Base-by-base conservation (phyloP, 179 eudicot genomes). In the Drosera spatulata region DNA sequence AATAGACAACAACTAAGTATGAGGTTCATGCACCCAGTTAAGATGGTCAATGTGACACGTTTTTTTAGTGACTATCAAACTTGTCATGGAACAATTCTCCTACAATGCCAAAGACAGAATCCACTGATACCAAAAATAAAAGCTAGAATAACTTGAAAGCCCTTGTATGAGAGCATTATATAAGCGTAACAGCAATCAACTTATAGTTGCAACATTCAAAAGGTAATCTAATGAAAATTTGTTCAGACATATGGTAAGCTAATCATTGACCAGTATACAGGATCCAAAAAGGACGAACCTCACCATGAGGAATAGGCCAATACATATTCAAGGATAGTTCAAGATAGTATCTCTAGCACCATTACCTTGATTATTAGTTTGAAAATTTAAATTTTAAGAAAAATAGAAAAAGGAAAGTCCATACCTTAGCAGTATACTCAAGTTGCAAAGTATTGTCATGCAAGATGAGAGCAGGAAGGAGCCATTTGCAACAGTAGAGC, bases 401-500 rank as follows among this genome's bases (percentile, higher is more conserved):
- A 62, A 14, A 47, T 15, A 37, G 7, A 10, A 5, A 8, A 55
- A 11, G 53, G 38, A 39, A 37, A 60, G 2, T 8, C 33, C 61
- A 69, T 49, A 86, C 99, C 83, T 72, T 79, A 53, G 96, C 83
- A 70, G 84, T 74, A 85, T 85, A 86, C 41, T 78, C 71, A 62
- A 93, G 75, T 70, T 78, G 74, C 61, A 83, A 69, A 65, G 70
- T 68, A 60, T 84, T 86, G 53, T 71, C 95, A 59, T 80, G 73
- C 83, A 93, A 69, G 62, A 93, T 65, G 61, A 93, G 75, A 70
- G 96, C 88, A 64, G 99, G 93, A 60, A 93, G 86, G 61, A 93
- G 93, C 99, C 99, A 93, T 59, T 75, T 82, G 71, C 95, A 82
- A 70, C 93, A 89, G 66, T 84, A 86, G 59, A 79, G 93, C 69